phyloP scores from a whole-genome alignment of 768 basidiomycete species.

The Mycena olivaceomarginata region DNA sequence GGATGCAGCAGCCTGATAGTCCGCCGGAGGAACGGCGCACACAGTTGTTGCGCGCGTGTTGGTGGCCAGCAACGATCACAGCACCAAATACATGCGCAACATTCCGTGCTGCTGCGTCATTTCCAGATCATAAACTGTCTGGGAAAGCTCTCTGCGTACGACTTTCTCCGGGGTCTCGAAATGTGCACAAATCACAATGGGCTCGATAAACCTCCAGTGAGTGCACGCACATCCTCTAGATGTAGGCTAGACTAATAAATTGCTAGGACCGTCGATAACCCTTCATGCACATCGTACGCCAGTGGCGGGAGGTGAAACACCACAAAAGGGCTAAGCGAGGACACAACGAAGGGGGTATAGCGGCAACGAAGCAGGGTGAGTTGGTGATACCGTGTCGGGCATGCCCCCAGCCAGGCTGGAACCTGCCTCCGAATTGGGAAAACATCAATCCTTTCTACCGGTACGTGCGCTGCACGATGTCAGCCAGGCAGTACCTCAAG shows the following conservation, averaged over 20 bases:
- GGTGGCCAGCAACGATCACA: slow-evolving; percentile 36
- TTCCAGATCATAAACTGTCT: slow-evolving; percentile 40
- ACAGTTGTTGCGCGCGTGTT: slow-evolving; percentile 38
- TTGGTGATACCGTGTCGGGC: slow-evolving; percentile 36
- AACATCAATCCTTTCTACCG: not conserved
- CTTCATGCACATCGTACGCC: slow-evolving; percentile 36
- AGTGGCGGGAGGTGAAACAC: slow-evolving; percentile 36
- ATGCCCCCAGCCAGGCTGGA: slow-evolving; percentile 34
- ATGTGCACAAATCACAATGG: slow-evolving; percentile 5
- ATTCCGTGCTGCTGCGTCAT: slow-evolving; percentile 23
- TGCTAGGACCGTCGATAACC: slow-evolving; percentile 32
- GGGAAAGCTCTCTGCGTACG: slow-evolving; percentile 38
- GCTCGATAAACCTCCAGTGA: slow-evolving; percentile 27
- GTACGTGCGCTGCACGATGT: not conserved
- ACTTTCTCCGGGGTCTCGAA: slow-evolving; percentile 31
- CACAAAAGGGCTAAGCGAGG: slow-evolving; percentile 22
- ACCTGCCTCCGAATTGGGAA: slow-evolving; percentile 39
- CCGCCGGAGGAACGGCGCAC: not conserved
- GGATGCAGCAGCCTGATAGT: not conserved
- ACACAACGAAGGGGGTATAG: not conserved
- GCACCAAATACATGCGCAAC: slow-evolving; percentile 36
- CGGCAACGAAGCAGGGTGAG: not conserved
- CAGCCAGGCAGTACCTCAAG: not conserved
- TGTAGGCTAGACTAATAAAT: not conserved
- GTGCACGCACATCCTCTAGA: not conserved